These are phyloP conservation scores for Fraxinus dipetala DNA, from an alignment of 305 asterid species.

Conservation along the genomic window DNA sequence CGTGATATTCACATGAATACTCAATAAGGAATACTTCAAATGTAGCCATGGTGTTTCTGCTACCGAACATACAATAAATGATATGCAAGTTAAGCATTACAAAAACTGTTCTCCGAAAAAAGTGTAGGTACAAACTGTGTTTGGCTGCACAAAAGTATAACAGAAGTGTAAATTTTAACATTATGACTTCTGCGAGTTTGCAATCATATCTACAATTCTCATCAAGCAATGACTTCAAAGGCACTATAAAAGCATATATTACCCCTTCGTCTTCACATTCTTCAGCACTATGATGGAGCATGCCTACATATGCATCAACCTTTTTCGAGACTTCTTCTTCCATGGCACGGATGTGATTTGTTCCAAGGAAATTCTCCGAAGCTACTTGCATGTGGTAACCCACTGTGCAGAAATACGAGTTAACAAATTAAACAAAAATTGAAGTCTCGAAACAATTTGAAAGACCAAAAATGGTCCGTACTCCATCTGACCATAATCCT, in stretches of 20 bases:
- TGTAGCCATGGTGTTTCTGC: not conserved
- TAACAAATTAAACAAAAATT: not conserved
- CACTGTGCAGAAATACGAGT: slow-evolving; percentile 42
- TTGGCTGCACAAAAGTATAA: not conserved
- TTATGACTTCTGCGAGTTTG: not conserved
- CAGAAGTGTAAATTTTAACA: not conserved
- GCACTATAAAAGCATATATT: slow-evolving; percentile 20
- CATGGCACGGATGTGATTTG: slow-evolving; percentile 58
- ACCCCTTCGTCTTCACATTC: slow-evolving; percentile 70
- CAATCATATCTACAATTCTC: not conserved
- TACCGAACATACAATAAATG: not conserved
- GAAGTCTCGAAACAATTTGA: not conserved
- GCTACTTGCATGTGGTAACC: slow-evolving; percentile 69
- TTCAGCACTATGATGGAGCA: slow-evolving; percentile 63
- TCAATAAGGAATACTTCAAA: not conserved
- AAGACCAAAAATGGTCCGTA: not conserved
- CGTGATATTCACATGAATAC: not conserved
- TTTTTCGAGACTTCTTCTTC: slow-evolving; percentile 62
- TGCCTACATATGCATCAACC: slow-evolving; percentile 46
- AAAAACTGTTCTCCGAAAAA: not conserved
- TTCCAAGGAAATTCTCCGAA: slow-evolving; percentile 53
- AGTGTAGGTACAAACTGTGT: not conserved
- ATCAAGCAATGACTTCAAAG: slow-evolving; percentile 6
- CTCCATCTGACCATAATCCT: not conserved
- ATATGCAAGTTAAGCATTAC: not conserved